A percentile compares a stretch with the other conserved stretches of the same genome.
phyloP scores from a whole-genome alignment of 176 grass and related monocot genomes.

The Puya raimondii region DNA sequence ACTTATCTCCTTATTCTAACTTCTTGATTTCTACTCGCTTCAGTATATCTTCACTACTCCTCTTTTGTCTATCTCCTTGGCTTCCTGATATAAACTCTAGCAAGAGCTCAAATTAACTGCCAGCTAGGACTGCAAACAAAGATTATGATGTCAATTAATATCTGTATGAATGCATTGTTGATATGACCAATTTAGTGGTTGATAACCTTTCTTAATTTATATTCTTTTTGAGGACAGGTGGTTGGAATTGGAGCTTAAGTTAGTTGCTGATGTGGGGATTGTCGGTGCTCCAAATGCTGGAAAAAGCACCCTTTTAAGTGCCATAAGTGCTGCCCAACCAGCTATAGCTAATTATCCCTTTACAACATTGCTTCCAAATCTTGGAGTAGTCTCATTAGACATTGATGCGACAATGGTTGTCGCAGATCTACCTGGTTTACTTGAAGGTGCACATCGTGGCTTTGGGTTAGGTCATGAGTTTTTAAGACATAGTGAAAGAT shows the following conservation, averaged over 20 bases:
- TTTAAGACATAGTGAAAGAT: slow-evolving; percentile 88
- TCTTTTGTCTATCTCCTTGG: too few relatives aligned
- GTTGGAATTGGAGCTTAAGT: slow-evolving; percentile 93
- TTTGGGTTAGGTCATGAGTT: slow-evolving; percentile 96
- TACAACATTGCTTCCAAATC: slow-evolving; percentile 88
- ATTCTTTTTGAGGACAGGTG: slow-evolving; percentile 45
- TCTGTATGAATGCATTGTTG: neutral
- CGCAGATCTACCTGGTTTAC: slow-evolving; percentile 85
- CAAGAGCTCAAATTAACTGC: too few relatives aligned
- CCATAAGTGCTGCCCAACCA: slow-evolving; percentile 79
- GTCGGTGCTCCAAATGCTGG: slow-evolving; percentile 98
- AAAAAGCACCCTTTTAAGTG: slow-evolving; percentile 90
- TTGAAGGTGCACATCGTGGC: slow-evolving; percentile 91
- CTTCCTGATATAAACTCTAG: too few relatives aligned
- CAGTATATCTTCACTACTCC: too few relatives aligned
- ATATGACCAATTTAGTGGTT: neutral
- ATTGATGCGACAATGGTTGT: slow-evolving; percentile 95
- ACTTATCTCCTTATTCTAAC: too few relatives aligned
- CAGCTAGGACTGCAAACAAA: too few relatives aligned
- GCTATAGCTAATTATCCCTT: slow-evolving; percentile 96
- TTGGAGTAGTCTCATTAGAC: slow-evolving; percentile 88
- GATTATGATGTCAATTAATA: too few relatives aligned
- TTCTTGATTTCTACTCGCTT: too few relatives aligned
- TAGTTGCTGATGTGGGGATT: slow-evolving; percentile 94
- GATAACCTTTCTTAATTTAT: neutral